Conservation (phyloP, 768 basidiomycete genomes). For the Trametes cinnabarina region DNA sequence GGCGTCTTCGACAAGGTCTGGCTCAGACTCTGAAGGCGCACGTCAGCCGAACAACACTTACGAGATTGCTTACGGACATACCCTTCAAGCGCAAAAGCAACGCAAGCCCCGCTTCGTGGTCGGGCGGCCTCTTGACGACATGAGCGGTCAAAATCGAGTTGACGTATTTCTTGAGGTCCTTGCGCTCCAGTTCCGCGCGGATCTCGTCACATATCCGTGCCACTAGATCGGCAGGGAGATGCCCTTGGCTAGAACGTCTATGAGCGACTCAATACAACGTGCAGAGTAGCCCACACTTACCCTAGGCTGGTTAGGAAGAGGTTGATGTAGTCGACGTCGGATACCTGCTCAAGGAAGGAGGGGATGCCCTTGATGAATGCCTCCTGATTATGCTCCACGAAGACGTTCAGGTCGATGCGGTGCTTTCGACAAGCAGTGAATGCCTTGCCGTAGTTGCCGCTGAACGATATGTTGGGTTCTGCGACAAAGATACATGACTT, state of each 20-base stretch:
- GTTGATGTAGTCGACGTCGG: constrained; percentile 90
- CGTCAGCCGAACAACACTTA: background rate
- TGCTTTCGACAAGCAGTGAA: constrained; percentile 92
- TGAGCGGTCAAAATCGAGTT: constrained; percentile 92
- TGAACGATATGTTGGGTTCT: constrained; percentile 27
- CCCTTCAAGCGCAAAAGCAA: constrained; percentile 78
- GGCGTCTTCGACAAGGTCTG: constrained; percentile 87
- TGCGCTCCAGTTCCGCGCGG: constrained; percentile 65
- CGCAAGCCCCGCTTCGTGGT: constrained; percentile 81
- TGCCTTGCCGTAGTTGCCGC: constrained; percentile 79
- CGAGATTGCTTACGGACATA: constrained; percentile 30
- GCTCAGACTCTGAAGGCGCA: constrained; percentile 48
- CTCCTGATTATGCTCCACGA: constrained; percentile 79
- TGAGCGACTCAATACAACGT: background rate
- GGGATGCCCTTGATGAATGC: constrained; percentile 62
- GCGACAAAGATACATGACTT: background rate
- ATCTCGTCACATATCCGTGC: constrained; percentile 75
- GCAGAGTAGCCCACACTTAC: constrained; percentile 39
- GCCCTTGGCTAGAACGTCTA: constrained; percentile 49
- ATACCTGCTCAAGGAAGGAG: constrained; percentile 78
- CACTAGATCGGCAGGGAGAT: constrained; percentile 56
- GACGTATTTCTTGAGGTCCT: constrained; percentile 75
- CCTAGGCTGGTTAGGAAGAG: constrained; percentile 85
- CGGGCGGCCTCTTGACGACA: constrained; percentile 87
- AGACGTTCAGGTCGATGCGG: constrained; percentile 83